Evolutionary conservation across 2,329 filamentous ascomycete species (phyloP).

Genomic region (Talaromyces verruculosus): DNA sequence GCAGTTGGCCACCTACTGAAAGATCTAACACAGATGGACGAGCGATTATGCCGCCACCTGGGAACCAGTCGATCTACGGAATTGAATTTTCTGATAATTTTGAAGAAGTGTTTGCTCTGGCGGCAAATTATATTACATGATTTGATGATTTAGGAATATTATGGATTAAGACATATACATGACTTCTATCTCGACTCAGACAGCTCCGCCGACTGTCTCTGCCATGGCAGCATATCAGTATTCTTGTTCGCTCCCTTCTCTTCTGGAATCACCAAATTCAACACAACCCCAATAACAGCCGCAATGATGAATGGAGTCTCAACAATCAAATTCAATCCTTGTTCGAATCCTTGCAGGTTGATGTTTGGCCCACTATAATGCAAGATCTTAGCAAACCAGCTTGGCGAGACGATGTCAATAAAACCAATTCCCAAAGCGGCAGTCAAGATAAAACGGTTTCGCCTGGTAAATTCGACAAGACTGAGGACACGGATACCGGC

Average conservation of each 20-base stretch:
- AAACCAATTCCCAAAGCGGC: constrained; percentile 72
- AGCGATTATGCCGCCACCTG: neutral
- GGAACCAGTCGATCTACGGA: neutral
- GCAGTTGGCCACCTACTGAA: constrained; percentile 11
- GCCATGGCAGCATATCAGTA: constrained; percentile 12
- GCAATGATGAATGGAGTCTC: constrained; percentile 35
- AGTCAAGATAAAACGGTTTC: constrained; percentile 79
- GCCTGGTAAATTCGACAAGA: constrained; percentile 70
- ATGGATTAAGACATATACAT: neutral
- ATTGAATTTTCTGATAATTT: constrained; percentile 17
- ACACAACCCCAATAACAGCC: constrained; percentile 31
- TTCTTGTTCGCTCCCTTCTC: constrained; percentile 3
- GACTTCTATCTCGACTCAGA: neutral
- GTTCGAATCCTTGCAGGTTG: constrained; percentile 64
- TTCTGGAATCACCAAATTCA: constrained; percentile 27
- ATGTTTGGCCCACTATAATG: constrained; percentile 68
- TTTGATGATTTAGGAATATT: too few species aligned
- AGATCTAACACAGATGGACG: neutral
- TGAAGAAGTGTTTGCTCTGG: constrained; percentile 16
- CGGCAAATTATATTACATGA: constrained; percentile 17
- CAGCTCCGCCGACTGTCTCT: neutral
- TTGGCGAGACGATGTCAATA: constrained; percentile 65
- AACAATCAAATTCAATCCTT: constrained; percentile 32
- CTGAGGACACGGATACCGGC: constrained; percentile 75
- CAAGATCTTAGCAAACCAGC: constrained; percentile 70